Conservation (phyloP, 2,329 filamentous ascomycete species). For the Nigrospora oryzae region DNA sequence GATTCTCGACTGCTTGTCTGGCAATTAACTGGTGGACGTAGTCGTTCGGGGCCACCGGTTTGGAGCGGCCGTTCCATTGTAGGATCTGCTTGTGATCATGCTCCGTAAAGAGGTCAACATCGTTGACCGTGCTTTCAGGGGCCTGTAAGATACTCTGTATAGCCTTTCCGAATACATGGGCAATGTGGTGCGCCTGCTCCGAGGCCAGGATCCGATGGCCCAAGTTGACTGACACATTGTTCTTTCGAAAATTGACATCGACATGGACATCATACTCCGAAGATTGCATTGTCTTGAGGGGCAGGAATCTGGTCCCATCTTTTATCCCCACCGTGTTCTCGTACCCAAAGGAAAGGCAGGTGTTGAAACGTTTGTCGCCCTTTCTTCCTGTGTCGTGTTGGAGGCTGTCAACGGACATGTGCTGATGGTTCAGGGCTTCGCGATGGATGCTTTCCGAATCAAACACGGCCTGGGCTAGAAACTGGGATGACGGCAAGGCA, state of each 20-base stretch:
- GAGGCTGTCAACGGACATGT: slow-evolving; percentile 35
- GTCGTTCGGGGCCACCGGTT: slow-evolving; percentile 28
- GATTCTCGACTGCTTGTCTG: slow-evolving; percentile 27
- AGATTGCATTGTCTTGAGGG: slow-evolving; percentile 29
- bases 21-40: slow-evolving; percentile 37
- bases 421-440: slow-evolving; percentile 28
- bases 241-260: slow-evolving; percentile 31
- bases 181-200: slow-evolving; percentile 36
- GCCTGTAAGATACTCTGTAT: slow-evolving; percentile 35
- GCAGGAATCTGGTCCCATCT: slow-evolving; percentile 24
- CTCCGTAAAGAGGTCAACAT: slow-evolving; percentile 45
- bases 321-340: slow-evolving; percentile 13
- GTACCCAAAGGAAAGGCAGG: slow-evolving; percentile 38
- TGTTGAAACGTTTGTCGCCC: slow-evolving; percentile 38
- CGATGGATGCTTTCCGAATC: slow-evolving; percentile 14
- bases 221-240: slow-evolving; percentile 33
- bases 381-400: slow-evolving; percentile 35
- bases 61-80: slow-evolving; percentile 38
- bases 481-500: slow-evolving; percentile 7
- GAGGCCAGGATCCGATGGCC: slow-evolving; percentile 33
- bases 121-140: slow-evolving; percentile 30
- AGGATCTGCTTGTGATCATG: slow-evolving; percentile 45
- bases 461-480: slow-evolving; percentile 15
- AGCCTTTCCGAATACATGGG: slow-evolving; percentile 43
- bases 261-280: slow-evolving; percentile 39